Base-by-base conservation (phyloP, 139 green algal species). In the Coelastrella sp. region DNA sequence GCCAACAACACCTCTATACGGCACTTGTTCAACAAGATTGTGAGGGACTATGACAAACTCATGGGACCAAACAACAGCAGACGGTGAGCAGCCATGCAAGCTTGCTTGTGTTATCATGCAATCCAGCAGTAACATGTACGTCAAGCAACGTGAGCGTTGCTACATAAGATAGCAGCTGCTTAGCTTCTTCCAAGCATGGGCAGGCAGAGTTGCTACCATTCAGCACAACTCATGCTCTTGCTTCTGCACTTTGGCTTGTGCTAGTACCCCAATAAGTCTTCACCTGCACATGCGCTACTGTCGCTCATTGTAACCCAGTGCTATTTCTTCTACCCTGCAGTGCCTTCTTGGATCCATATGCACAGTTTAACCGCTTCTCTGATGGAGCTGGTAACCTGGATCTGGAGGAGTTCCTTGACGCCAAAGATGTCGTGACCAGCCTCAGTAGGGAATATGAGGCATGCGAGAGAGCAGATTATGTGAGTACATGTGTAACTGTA, bases 1-100 rank as follows among this genome's bases (percentile, higher is more conserved):
- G 97, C 97, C 79, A 99, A 99, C 90, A 94, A 99, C 93, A 99
- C 97, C 35, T 96, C 91, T 87, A 98, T 99, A 87, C 91, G 97
- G 60, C 96, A 99, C 90, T 89, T 99, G 40, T 98, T 99, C 89
- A 94, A 92, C 77, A 90, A 90, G 63, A 89, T 92, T 79, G 80
- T 99, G 32, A 89, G 85, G 19, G 96, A 99, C 90, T 99, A 97
- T 81, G 96, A 99, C 75, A 98, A 98, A 89, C 94, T 99, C 13
- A 96, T 97, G 80, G 92, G 90, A 57, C 85, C 37, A 85, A 88
- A 84, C 86, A 91, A 88, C 83, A 57, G 34, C 51, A 69, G 75
- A 25, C 50, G 27, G 75, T 82, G 27, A 57, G 50, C 43, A 7
- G 86, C 43, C 23, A 63, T 23, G 45, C 45, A 2, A 57, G 0